phyloP scores from a whole-genome alignment of 2,329 filamentous ascomycete genomes.

The Teratosphaeriaceae sp. region DNA sequence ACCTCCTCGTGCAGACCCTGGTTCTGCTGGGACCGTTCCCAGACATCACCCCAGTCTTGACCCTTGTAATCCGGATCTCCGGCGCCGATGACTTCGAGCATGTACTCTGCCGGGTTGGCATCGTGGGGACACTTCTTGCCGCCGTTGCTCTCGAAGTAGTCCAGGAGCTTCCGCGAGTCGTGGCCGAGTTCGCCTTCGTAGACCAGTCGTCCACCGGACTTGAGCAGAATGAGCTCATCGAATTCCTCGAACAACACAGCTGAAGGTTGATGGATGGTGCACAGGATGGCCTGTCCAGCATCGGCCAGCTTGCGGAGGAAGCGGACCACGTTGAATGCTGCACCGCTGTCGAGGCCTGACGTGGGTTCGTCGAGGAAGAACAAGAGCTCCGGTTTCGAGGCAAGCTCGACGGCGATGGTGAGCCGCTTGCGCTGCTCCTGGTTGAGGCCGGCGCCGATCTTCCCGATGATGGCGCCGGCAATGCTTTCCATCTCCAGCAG shows the following conservation, averaged over 20 bases:
- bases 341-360: slow-evolving; percentile 71
- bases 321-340: slow-evolving; percentile 56
- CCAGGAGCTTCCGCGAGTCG: slow-evolving; percentile 59
- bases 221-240: slow-evolving; percentile 73
- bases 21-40: slow-evolving; percentile 44
- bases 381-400: slow-evolving; percentile 69
- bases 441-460: slow-evolving; percentile 61
- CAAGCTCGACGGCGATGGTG: slow-evolving; percentile 93
- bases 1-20: slow-evolving; percentile 40
- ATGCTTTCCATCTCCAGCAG: slow-evolving; percentile 70
- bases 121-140: slow-evolving; percentile 44
- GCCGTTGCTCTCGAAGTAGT: slow-evolving; percentile 63
- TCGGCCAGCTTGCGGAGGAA: slow-evolving; percentile 80
- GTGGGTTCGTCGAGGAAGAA: slow-evolving; percentile 94
- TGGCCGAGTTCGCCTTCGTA: slow-evolving; percentile 76
- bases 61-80: slow-evolving; percentile 20
- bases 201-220: slow-evolving; percentile 67
- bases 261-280: slow-evolving; percentile 95
- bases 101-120: slow-evolving; percentile 76
- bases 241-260: slow-evolving; percentile 92
- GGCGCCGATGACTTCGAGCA: slow-evolving; percentile 55
- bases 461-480: slow-evolving; percentile 45
- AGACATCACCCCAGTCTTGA: slow-evolving; percentile 45
- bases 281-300: slow-evolving; percentile 82
- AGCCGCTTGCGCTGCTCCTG: slow-evolving; percentile 64